Percentiles rank a stretch among this genome's conserved stretches.
Evolutionary conservation across 2,329 filamentous ascomycete species (phyloP).

Genomic region (Pseudohalonectria lignicola): DNA sequence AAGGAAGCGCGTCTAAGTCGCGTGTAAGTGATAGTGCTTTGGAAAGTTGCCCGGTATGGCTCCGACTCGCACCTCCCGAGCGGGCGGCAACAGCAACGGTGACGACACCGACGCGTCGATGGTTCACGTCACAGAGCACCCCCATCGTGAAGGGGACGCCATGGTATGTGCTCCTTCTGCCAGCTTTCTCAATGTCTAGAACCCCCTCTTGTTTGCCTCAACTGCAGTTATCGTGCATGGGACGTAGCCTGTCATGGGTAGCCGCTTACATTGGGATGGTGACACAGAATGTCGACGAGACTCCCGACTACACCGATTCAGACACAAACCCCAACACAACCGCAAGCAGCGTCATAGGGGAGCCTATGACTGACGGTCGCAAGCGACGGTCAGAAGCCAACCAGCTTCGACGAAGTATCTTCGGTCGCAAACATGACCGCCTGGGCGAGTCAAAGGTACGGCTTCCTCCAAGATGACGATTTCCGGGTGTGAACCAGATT

Average conservation of each 20-base stretch:
- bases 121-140: conserved; percentile 41
- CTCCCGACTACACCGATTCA: conserved; percentile 55
- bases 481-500: too few relatives aligned
- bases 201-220: too few relatives aligned
- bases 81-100: conserved; percentile 41
- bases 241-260: too few relatives aligned
- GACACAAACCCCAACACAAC: conserved; percentile 59
- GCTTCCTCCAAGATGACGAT: too few relatives aligned
- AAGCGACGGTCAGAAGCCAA: conserved; percentile 80
- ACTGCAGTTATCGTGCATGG: too few relatives aligned
- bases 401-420: conserved; percentile 80
- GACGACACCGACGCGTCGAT: conserved; percentile 52
- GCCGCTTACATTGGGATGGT: too few relatives aligned
- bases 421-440: conserved; percentile 89
- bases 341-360: conserved; percentile 78
- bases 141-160: conserved; percentile 25
- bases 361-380: conserved; percentile 62
- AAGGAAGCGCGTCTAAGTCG: neutral
- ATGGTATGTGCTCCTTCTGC: conserved; percentile 41
- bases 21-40: conserved; percentile 1
- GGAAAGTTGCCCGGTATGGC: conserved; percentile 29
- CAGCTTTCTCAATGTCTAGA: too few relatives aligned
- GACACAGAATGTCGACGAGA: conserved; percentile 50
- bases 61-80: conserved; percentile 35
- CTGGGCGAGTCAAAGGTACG: conserved; percentile 84